A percentile compares a stretch with the other conserved stretches of the same genome.
Conservation (phyloP, 1,284 basidiomycete species). For the Veloboletus limbatus region DNA sequence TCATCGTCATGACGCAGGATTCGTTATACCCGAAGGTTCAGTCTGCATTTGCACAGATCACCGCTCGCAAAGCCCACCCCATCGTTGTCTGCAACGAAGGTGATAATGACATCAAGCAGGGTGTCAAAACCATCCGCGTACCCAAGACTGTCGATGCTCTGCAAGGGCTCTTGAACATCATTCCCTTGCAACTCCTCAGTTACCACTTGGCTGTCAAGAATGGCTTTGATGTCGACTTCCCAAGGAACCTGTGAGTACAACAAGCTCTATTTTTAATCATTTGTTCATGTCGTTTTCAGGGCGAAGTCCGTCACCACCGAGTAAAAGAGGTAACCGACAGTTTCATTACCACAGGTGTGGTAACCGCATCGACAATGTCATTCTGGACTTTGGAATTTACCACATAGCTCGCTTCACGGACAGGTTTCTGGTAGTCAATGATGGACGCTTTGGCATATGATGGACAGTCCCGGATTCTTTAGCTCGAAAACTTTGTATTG, state of each 20-base stretch:
- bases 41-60: conserved; percentile 94
- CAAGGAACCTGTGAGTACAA: conserved; percentile 81
- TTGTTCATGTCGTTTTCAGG: conserved; percentile 38
- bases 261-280: conserved; percentile 7
- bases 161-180: conserved; percentile 95
- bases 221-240: conserved; percentile 98
- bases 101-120: conserved; percentile 77
- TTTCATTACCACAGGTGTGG: not conserved
- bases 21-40: conserved; percentile 98
- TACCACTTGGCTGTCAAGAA: conserved; percentile 96
- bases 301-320: conserved; percentile 84
- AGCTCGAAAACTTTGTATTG: conserved; percentile 5
- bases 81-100: conserved; percentile 97
- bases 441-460: conserved; percentile 29
- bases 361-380: not conserved
- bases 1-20: conserved; percentile 99
- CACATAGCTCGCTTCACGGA: conserved; percentile 21
- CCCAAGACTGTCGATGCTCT: conserved; percentile 93
- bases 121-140: conserved; percentile 86
- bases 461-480: conserved; percentile 12
- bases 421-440: conserved; percentile 24
- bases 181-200: conserved; percentile 93
- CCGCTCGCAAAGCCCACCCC: conserved; percentile 93
- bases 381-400: conserved; percentile 13
- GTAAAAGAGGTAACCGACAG: conserved; percentile 40